Evolutionary conservation across 352 stramenopile genomes (phyloP).

Genomic region (Phytophthora pini): DNA sequence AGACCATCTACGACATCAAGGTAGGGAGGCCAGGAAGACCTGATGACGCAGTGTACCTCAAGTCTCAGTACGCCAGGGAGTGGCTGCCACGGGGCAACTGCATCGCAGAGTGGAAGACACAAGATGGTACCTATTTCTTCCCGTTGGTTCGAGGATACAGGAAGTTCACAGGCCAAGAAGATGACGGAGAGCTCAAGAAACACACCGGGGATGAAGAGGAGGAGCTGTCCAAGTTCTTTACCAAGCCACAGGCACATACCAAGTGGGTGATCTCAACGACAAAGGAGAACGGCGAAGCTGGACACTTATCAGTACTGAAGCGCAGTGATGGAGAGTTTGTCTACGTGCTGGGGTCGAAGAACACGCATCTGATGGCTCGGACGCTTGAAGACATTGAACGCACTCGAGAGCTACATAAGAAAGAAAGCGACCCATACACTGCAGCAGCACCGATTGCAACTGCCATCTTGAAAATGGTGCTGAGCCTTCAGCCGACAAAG

Average conservation of each 20-base stretch:
- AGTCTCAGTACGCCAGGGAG: conserved; percentile 66
- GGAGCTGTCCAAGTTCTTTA: conserved; percentile 81
- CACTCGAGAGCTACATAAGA: conserved; percentile 22
- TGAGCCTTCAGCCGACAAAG: conserved; percentile 41
- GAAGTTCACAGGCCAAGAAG: conserved; percentile 86
- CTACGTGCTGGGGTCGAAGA: conserved; percentile 84
- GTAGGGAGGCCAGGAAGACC: conserved; percentile 66
- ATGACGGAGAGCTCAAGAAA: conserved; percentile 66
- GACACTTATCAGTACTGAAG: conserved; percentile 77
- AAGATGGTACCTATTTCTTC: conserved; percentile 37
- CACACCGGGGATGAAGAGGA: conserved; percentile 28
- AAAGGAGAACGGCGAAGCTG: conserved; percentile 85
- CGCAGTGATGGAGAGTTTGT: conserved; percentile 66
- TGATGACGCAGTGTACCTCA: conserved; percentile 77
- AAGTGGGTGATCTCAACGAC: conserved; percentile 71
- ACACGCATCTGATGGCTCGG: conserved; percentile 71
- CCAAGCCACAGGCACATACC: conserved; percentile 52
- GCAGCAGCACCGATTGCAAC: conserved; percentile 60
- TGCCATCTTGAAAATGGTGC: conserved; percentile 49
- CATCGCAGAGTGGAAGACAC: conserved; percentile 51
- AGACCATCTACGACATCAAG: conserved; percentile 64
- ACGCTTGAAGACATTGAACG: conserved; percentile 58
- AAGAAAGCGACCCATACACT: conserved; percentile 52
- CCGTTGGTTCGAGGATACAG: conserved; percentile 75
- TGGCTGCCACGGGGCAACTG: conserved; percentile 81